A percentile compares a stretch with the other conserved stretches of the same genome.
phyloP scores from a whole-genome alignment of 164 flowering plant species.

The Magnolia changhungtana region DNA sequence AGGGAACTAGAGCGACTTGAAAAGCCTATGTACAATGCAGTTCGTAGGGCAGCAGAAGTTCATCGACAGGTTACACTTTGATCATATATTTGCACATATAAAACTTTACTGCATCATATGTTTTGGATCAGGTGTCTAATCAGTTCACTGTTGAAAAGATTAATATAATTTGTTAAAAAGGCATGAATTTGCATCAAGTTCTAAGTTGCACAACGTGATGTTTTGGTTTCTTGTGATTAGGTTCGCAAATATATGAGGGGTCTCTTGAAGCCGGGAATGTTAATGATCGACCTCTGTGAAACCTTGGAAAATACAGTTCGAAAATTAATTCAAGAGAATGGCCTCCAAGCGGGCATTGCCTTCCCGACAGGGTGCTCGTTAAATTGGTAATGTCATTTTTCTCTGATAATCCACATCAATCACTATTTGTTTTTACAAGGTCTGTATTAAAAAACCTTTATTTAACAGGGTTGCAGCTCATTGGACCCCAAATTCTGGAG shows the following conservation, averaged over 20 bases:
- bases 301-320: conserved; percentile 94
- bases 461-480: conserved; percentile 94
- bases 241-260: conserved; percentile 85
- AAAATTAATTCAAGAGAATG: conserved; percentile 89
- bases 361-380: conserved; percentile 98
- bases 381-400: conserved; percentile 56
- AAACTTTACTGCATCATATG: neutral
- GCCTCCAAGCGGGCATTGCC: conserved; percentile 97
- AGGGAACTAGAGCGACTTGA: conserved; percentile 90
- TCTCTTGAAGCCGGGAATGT: conserved; percentile 87
- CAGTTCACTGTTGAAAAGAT: neutral
- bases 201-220: neutral
- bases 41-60: conserved; percentile 98
- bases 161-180: neutral
- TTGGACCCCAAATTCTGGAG: conserved; percentile 98
- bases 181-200: neutral
- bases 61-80: conserved; percentile 79
- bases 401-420: neutral
- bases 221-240: conserved; percentile 30
- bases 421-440: neutral
- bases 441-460: neutral
- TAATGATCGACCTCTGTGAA: conserved; percentile 90
- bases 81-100: neutral
- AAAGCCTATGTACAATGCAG: conserved; percentile 78
- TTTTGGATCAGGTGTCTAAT: neutral